phyloP scores from a whole-genome alignment of 257 asterid species.

The Coffea eugenioides region DNA sequence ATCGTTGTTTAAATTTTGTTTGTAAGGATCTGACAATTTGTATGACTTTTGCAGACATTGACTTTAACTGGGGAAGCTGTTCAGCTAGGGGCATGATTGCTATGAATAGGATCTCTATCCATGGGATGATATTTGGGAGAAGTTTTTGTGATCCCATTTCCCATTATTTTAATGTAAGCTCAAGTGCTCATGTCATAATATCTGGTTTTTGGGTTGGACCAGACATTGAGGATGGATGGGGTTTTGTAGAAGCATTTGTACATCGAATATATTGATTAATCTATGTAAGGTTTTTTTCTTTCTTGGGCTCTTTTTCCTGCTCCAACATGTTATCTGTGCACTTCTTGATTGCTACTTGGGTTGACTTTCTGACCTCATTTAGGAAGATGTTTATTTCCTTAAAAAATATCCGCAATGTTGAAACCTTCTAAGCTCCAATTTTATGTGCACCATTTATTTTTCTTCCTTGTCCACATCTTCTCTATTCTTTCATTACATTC shows the following conservation, averaged over 20 bases:
- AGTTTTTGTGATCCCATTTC: slow-evolving; percentile 21
- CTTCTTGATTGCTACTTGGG: neutral
- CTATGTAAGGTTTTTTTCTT: neutral
- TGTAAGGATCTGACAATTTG: neutral
- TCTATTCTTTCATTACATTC: neutral
- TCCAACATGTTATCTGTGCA: neutral
- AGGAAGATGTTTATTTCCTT: neutral
- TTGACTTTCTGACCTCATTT: neutral
- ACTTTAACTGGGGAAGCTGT: slow-evolving; percentile 7
- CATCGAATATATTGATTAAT: slow-evolving; percentile 21
- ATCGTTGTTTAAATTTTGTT: neutral
- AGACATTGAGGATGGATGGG: slow-evolving; percentile 79
- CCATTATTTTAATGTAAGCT: slow-evolving; percentile 26
- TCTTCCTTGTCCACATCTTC: neutral
- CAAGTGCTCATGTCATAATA: slow-evolving; percentile 28
- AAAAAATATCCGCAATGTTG: neutral
- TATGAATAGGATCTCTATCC: slow-evolving; percentile 20
- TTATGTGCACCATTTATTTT: neutral
- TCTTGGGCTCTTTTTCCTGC: neutral
- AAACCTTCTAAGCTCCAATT: neutral
- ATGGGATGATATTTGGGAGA: slow-evolving; percentile 26
- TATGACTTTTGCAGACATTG: slow-evolving; percentile 8
- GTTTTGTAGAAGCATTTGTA: slow-evolving; percentile 63
- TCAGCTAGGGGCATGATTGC: slow-evolving; percentile 26
- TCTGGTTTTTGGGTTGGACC: slow-evolving; percentile 82